Percentiles rank a stretch among this genome's conserved stretches.
phyloP scores from a whole-genome alignment of 176 grass and related monocot genomes.

The Bromus sterilis region DNA sequence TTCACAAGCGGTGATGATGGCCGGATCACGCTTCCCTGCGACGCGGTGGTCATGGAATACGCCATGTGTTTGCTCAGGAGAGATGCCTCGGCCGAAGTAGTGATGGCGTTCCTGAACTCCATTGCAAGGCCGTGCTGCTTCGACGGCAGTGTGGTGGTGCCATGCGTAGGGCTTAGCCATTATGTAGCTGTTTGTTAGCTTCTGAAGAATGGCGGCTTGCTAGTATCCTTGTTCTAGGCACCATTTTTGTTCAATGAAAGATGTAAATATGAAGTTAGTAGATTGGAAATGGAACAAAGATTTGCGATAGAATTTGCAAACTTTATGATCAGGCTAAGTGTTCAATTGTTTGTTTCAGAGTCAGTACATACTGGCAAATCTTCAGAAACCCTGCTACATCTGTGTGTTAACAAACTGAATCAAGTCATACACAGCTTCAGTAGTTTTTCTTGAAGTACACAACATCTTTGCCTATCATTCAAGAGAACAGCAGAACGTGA shows the following conservation, averaged over 20 bases:
- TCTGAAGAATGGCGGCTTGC: neutral
- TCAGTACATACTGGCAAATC: neutral
- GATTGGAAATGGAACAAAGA: neutral
- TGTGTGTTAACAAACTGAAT: neutral
- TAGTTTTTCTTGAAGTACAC: neutral
- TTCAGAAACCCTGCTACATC: neutral
- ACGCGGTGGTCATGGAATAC: constrained; percentile 35
- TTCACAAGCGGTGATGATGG: neutral
- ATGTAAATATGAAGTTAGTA: neutral
- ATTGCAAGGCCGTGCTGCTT: constrained; percentile 9
- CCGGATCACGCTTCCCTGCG: constrained; percentile 36
- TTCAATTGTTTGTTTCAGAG: neutral
- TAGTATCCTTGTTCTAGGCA: neutral
- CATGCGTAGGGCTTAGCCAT: neutral
- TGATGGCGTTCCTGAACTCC: constrained; percentile 30
- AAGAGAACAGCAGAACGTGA: neutral
- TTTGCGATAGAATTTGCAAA: neutral
- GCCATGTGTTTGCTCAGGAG: constrained; percentile 30
- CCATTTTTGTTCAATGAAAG: neutral
- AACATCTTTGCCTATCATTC: neutral
- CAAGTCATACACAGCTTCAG: no score
- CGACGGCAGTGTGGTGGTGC: neutral
- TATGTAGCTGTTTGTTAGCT: constrained; percentile 14
- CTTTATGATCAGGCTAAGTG: neutral
- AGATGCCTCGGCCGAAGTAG: constrained; percentile 21